Percentiles rank a stretch among this genome's conserved stretches.
Conservation (phyloP, 352 stramenopile genomes). For the Phytophthora sansomeana region DNA sequence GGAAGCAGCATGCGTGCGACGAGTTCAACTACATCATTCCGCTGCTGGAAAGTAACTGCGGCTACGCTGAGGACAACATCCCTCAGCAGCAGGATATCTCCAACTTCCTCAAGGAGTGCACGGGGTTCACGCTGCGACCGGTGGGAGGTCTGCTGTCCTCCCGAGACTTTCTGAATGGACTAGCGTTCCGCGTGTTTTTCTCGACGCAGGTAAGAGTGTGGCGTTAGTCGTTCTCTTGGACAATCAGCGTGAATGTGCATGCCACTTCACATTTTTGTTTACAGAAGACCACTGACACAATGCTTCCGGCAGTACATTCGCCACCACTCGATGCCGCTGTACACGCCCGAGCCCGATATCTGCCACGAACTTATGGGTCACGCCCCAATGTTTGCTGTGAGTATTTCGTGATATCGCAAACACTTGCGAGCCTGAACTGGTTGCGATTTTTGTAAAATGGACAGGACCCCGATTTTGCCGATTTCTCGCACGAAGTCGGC, state of each 20-base stretch:
- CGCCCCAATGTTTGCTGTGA: slow-evolving; percentile 96
- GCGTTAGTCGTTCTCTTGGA: not conserved
- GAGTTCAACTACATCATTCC: slow-evolving; percentile 97
- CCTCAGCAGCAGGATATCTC: slow-evolving; percentile 96
- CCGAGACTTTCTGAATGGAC: slow-evolving; percentile 97
- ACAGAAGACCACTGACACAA: slow-evolving; percentile 3
- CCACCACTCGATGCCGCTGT: slow-evolving; percentile 95
- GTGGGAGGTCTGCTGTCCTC: slow-evolving; percentile 96
- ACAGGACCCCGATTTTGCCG: slow-evolving; percentile 96
- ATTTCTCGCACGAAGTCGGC: slow-evolving; percentile 98
- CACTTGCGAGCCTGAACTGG: not conserved
- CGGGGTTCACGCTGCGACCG: slow-evolving; percentile 92
- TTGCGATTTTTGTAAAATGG: not conserved
- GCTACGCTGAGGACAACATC: slow-evolving; percentile 95
- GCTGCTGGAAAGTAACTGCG: slow-evolving; percentile 95
- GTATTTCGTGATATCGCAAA: slow-evolving; percentile 11
- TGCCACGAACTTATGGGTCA: slow-evolving; percentile 97
- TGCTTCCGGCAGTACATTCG: slow-evolving; percentile 88
- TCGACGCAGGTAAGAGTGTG: slow-evolving; percentile 85
- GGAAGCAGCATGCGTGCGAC: slow-evolving; percentile 95
- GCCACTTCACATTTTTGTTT: not conserved
- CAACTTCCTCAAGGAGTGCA: slow-evolving; percentile 94
- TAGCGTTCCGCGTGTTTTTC: slow-evolving; percentile 99
- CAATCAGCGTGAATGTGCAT: not conserved
- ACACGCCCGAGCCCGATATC: slow-evolving; percentile 98